Base-by-base conservation (phyloP, 2,329 filamentous ascomycete species). In the Exophiala spinifera region DNA sequence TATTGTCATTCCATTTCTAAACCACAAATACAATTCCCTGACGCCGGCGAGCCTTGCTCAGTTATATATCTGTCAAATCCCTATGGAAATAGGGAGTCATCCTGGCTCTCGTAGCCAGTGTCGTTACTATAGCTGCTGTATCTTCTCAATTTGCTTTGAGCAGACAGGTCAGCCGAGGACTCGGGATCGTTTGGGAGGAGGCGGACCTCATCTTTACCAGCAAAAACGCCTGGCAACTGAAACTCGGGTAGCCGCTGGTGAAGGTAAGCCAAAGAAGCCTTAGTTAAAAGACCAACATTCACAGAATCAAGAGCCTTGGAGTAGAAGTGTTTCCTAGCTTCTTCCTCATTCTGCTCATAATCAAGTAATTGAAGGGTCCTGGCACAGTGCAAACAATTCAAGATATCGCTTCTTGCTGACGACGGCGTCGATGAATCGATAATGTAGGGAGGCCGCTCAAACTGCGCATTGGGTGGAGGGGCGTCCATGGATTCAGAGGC, bases 311-410 rank as follows among this genome's bases (percentile, higher is more conserved):
- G 11, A 65, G 60, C 21, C 61, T 62, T 13, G 65, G 70, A 11
- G 66, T 65, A 20, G 69, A 70, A 28, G 66, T 70, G 3, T 64
- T 69, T 17, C 65, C 67, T 21, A 70, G 61, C 44, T 71, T 50
- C 53, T 13, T 54, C 23, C 15, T 49, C 15, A 43, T 61, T 51
- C 6, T 56, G 69, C 45, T 74, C 71, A 11, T 70, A 67, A 37
- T 76, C 72, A 1, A 78, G 67, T 8, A 83, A 75, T 3, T 76
- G 74, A 1, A 81, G 75, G 53, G 82, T 80, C 69, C 84, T 83
- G 10, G 81, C 81, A 40, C 83, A 75, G 5, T 80, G 81, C 36
- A 84, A 75, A 3, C 81, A 79, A 49, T 79, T 79, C 49, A 74
- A 74, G 10, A 85, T 77, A 55, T 85, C 82, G 4, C 77, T 73